A percentile compares a stretch with the other conserved stretches of the same genome.
Conservation (phyloP, 2,329 filamentous ascomycete genomes). For the Coleophoma eucalyptorum region DNA sequence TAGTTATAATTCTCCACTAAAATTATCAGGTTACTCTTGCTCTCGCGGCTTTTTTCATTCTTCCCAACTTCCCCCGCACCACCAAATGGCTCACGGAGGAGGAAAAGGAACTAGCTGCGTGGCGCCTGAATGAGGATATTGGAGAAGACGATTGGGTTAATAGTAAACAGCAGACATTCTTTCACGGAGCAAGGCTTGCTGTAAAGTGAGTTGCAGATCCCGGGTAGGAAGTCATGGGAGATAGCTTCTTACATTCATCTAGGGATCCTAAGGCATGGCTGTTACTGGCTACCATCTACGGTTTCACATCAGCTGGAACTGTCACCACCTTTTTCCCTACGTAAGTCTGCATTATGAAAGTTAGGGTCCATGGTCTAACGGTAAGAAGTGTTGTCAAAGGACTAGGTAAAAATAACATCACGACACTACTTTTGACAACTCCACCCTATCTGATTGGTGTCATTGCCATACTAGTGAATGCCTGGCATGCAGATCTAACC, state of each 20-base stretch:
- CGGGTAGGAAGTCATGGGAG: not conserved
- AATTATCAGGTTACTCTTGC: too few relatives aligned
- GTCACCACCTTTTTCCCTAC: constrained; percentile 66
- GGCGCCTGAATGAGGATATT: constrained; percentile 57
- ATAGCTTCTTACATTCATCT: not conserved
- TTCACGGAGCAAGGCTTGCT: constrained; percentile 36
- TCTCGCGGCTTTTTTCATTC: constrained; percentile 57
- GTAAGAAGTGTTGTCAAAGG: constrained; percentile 23
- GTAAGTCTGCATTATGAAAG: constrained; percentile 41
- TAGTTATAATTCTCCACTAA: too few relatives aligned
- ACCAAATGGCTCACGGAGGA: constrained; percentile 48
- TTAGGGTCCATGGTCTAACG: constrained; percentile 11
- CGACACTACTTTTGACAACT: constrained; percentile 55
- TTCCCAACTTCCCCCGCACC: constrained; percentile 63
- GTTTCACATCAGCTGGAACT: constrained; percentile 49
- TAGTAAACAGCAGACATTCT: constrained; percentile 48
- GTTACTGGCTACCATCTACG: constrained; percentile 46
- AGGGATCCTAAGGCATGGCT: constrained; percentile 3
- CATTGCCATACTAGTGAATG: constrained; percentile 56
- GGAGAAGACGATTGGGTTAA: constrained; percentile 58
- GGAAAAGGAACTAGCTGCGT: constrained; percentile 49
- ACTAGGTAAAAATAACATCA: constrained; percentile 34
- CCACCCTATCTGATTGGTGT: constrained; percentile 59
- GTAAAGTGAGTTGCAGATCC: not conserved
- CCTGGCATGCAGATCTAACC: constrained; percentile 64